Conservation (phyloP, 1,284 basidiomycete genomes). For the Kwoniella shivajii region DNA sequence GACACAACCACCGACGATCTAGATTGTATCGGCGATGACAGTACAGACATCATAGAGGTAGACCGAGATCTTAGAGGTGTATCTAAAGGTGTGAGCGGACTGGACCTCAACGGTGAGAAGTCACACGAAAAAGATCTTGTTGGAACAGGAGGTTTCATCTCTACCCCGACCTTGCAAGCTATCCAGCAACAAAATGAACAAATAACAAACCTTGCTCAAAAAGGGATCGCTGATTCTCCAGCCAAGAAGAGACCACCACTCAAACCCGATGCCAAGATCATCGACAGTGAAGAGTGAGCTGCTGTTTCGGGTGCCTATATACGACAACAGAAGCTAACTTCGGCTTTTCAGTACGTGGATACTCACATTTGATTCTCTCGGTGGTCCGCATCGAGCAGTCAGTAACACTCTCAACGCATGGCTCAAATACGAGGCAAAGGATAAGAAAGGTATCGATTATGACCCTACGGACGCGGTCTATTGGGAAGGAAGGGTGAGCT, state of each 20-base stretch:
- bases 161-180: slow-evolving; percentile 10
- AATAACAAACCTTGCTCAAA: neutral
- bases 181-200: slow-evolving; percentile 4
- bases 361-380: slow-evolving; percentile 85
- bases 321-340: neutral
- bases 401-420: slow-evolving; percentile 67
- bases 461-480: slow-evolving; percentile 54
- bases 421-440: slow-evolving; percentile 73
- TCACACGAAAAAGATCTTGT: slow-evolving; percentile 3
- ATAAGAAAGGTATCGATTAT: slow-evolving; percentile 63
- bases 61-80: slow-evolving; percentile 5
- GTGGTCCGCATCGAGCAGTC: slow-evolving; percentile 67
- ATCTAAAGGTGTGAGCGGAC: slow-evolving; percentile 12
- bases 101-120: slow-evolving; percentile 8
- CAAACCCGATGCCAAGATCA: slow-evolving; percentile 21
- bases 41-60: neutral
- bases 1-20: slow-evolving; percentile 17
- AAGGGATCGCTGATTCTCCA: neutral
- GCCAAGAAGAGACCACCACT: slow-evolving; percentile 6
- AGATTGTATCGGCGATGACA: slow-evolving; percentile 19
- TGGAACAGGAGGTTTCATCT: slow-evolving; percentile 1
- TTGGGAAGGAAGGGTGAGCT: slow-evolving; percentile 33
- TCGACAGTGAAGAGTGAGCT: slow-evolving; percentile 30
- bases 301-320: neutral
- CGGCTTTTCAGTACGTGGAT: slow-evolving; percentile 65